Evolutionary conservation across 2,329 filamentous ascomycete genomes (phyloP).

Genomic region (Cladobotryum mycophilum): DNA sequence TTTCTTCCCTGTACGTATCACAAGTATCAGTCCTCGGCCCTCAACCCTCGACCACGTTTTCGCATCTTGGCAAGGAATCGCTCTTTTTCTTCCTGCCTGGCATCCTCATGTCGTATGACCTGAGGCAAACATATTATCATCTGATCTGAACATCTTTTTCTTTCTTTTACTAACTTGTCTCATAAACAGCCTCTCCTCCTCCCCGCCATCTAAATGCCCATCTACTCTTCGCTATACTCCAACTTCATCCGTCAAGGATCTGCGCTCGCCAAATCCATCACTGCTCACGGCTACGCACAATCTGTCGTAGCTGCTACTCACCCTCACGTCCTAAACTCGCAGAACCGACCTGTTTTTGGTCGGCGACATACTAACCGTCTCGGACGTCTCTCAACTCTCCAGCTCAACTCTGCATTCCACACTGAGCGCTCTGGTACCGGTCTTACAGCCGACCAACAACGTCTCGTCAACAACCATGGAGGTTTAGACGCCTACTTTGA

Average conservation of each 20-base stretch:
- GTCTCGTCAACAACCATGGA: conserved; percentile 49
- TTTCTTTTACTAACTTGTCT: conserved; percentile 19
- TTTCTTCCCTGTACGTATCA: conserved; percentile 53
- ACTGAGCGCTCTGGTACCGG: conserved; percentile 46
- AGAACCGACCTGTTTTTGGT: conserved; percentile 57
- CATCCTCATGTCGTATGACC: not conserved
- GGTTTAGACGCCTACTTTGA: conserved; percentile 88
- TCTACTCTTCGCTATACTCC: conserved; percentile 62
- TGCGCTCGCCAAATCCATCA: conserved; percentile 76
- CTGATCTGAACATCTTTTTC: not conserved
- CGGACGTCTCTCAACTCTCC: conserved; percentile 47
- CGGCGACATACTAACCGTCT: conserved; percentile 51
- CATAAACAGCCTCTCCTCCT: conserved; percentile 48
- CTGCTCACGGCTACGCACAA: conserved; percentile 95
- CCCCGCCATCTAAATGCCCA: conserved; percentile 81
- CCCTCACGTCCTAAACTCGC: conserved; percentile 67
- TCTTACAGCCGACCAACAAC: conserved; percentile 48
- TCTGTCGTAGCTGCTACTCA: conserved; percentile 94
- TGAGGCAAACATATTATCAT: not conserved
- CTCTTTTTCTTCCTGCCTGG: not conserved
- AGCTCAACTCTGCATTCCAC: conserved; percentile 75
- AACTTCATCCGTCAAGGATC: conserved; percentile 96
- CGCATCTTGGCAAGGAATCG: no score
- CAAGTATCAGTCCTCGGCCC: not conserved
- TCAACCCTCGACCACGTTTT: not conserved